Evolutionary conservation across 2,329 filamentous ascomycete species (phyloP).

Genomic region (Aspergillus pseudoglaucus): DNA sequence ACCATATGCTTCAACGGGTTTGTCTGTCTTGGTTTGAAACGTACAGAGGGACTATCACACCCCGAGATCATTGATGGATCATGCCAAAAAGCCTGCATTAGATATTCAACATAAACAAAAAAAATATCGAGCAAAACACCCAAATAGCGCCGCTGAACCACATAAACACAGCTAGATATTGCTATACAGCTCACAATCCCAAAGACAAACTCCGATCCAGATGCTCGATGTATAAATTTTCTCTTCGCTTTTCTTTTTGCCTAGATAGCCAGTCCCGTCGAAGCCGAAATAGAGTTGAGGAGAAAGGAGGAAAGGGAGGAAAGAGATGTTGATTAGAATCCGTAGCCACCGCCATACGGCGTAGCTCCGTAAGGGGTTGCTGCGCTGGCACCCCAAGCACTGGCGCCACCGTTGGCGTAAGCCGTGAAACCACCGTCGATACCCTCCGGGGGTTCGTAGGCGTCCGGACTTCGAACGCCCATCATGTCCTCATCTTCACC

Average conservation of each 20-base stretch:
- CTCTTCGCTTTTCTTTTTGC: neutral
- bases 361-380: slow-evolving; percentile 53
- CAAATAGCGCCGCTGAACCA: too few species aligned
- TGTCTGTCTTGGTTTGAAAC: too few species aligned
- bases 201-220: neutral
- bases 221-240: neutral
- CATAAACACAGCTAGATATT: too few species aligned
- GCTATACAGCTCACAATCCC: neutral
- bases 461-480: slow-evolving; percentile 47
- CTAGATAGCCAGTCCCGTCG: neutral
- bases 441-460: slow-evolving; percentile 41
- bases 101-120: too few species aligned
- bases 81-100: too few species aligned
- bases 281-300: neutral
- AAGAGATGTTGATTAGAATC: slow-evolving; percentile 14
- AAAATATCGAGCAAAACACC: too few species aligned
- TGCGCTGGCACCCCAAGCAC: slow-evolving; percentile 59
- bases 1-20: too few species aligned
- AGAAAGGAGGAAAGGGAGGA: neutral
- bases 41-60: too few species aligned
- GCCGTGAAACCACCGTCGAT: slow-evolving; percentile 37
- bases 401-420: slow-evolving; percentile 45
- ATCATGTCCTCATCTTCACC: slow-evolving; percentile 40
- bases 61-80: too few species aligned
- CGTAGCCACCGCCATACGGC: slow-evolving; percentile 20